Conservation (phyloP, 1,284 basidiomycete species). For the Trametes polyzona region DNA sequence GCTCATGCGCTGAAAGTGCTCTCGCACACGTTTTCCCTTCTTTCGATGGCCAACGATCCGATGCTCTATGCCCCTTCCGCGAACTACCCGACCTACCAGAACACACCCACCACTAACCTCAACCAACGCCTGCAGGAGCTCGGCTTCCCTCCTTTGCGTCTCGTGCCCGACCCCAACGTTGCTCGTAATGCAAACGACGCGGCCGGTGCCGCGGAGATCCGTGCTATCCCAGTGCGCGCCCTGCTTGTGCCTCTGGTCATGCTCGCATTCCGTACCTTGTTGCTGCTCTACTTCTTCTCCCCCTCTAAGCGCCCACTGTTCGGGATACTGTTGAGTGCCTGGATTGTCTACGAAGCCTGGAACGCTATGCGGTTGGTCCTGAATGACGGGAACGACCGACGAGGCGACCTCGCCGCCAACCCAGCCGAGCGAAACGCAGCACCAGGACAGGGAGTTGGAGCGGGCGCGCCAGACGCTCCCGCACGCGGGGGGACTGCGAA, state of each 20-base stretch:
- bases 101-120: conserved; percentile 47
- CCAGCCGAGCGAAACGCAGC: conserved; percentile 16
- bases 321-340: conserved; percentile 64
- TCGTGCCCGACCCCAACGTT: conserved; percentile 34
- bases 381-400: conserved; percentile 44
- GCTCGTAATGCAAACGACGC: conserved; percentile 32
- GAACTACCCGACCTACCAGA: conserved; percentile 22
- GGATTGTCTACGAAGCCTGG: conserved; percentile 81
- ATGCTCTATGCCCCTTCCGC: conserved; percentile 27
- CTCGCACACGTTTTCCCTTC: conserved; percentile 68
- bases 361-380: conserved; percentile 64
- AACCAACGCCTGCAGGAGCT: conserved; percentile 66
- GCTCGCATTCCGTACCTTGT: conserved; percentile 66
- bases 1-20: conserved; percentile 70
- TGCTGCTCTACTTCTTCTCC: conserved; percentile 80
- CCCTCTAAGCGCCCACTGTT: conserved; percentile 76
- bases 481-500: conserved; percentile 24
- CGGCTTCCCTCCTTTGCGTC: conserved; percentile 56
- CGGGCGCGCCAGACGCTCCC: conserved; percentile 8
- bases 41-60: conserved; percentile 37
- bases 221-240: conserved; percentile 59
- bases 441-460: background rate
- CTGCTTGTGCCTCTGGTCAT: conserved; percentile 68
- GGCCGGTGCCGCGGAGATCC: conserved; percentile 40
- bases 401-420: conserved; percentile 32